phyloP scores from a whole-genome alignment of 148 eudicot genomes.

The Chenopodium quinoa region DNA sequence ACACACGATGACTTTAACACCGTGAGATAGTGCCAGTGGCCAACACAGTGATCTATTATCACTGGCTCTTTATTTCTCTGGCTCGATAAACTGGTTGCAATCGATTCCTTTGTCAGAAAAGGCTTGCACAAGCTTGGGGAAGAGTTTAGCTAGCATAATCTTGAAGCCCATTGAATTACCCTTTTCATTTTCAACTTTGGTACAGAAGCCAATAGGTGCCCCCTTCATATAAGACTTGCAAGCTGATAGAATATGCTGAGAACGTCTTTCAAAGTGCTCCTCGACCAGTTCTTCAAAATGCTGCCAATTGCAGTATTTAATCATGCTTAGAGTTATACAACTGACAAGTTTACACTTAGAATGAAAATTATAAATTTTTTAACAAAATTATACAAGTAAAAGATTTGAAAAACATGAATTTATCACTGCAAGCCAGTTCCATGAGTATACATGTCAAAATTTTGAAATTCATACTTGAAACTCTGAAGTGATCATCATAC shows the following conservation, averaged over 20 bases:
- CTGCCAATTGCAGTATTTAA: constrained; percentile 35
- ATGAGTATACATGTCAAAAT: background rate
- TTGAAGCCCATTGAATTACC: constrained; percentile 84
- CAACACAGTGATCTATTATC: background rate
- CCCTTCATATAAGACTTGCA: constrained; percentile 89
- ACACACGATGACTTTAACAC: constrained; percentile 3
- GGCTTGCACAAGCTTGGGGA: constrained; percentile 78
- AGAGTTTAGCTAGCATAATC: constrained; percentile 90
- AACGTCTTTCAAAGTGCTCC: constrained; percentile 60
- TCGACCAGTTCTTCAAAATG: constrained; percentile 77
- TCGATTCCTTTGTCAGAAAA: constrained; percentile 63
- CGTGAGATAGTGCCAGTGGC: background rate
- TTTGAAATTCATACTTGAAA: background rate
- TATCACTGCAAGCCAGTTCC: background rate
- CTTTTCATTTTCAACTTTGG: constrained; percentile 29
- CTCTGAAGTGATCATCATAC: constrained; percentile 30
- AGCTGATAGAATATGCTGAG: constrained; percentile 52
- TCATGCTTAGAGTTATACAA: background rate
- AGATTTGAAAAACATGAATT: background rate
- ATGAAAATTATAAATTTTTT: too few relatives aligned
- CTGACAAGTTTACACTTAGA: background rate
- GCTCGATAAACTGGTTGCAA: constrained; percentile 42
- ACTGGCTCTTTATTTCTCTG: constrained; percentile 8
- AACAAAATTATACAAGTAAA: background rate
- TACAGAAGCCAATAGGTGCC: constrained; percentile 51